phyloP scores from a whole-genome alignment of 1,139 yeast species.

The Scheffersomyces quercinus region DNA sequence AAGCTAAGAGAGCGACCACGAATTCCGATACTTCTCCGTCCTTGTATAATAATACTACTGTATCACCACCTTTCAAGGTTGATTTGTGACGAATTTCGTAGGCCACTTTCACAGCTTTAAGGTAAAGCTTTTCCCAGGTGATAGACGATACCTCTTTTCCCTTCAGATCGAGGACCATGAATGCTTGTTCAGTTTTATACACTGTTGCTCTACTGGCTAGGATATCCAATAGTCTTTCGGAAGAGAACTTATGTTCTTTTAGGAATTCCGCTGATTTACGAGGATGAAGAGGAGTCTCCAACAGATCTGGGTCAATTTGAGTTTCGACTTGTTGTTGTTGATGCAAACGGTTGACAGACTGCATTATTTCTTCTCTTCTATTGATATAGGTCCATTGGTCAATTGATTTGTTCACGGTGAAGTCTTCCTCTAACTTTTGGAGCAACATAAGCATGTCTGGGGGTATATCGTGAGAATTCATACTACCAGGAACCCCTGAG shows the following conservation, averaged over 20 bases:
- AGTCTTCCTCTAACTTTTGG: conserved; percentile 47
- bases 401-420: conserved; percentile 39
- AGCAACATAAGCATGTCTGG: conserved; percentile 48
- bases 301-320: conserved; percentile 41
- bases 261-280: conserved; percentile 37
- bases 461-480: conserved; percentile 38
- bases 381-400: conserved; percentile 54
- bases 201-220: conserved; percentile 69
- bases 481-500: conserved; percentile 7
- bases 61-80: conserved; percentile 73
- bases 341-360: conserved; percentile 36
- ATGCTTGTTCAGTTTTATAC: conserved; percentile 69
- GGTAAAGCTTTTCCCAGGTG: conserved; percentile 87
- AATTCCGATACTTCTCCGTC: conserved; percentile 85
- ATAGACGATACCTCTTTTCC: conserved; percentile 80
- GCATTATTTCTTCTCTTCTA: conserved; percentile 48
- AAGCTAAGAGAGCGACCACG: conserved; percentile 82
- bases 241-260: conserved; percentile 19
- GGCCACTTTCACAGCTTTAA: conserved; percentile 85
- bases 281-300: conserved; percentile 60
- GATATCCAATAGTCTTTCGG: conserved; percentile 69
- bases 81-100: conserved; percentile 76
- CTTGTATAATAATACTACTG: conserved; percentile 82
- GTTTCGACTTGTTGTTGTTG: conserved; percentile 28
- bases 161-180: conserved; percentile 67